Evolutionary conservation across 1,284 basidiomycete species (phyloP), one percentile per base, ranked within the genome.

Genomic region (Cryptococcus sp.): DNA sequence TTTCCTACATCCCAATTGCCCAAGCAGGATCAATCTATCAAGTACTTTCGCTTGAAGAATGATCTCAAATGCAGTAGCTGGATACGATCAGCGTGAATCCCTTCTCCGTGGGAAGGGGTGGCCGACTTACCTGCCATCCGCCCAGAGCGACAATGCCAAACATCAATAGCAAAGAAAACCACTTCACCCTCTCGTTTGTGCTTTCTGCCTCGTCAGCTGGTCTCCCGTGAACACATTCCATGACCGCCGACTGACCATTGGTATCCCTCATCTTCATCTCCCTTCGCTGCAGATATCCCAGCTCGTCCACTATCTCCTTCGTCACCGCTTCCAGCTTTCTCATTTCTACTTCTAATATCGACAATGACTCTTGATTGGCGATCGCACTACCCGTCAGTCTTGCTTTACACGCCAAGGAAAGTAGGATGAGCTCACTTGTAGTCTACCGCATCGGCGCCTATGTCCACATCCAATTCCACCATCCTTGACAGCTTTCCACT

Each of bases 371-470:
- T 72, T 97, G 93, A 75, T 97, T 97, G 5, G 95, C 94, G 68
- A 98, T 98, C 19, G 94, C 94, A 66, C 89, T 93, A 65, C 10
- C 25, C 34, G 9, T 36, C 34, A 36, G 34, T 19, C 34, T 14
- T 36, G 9, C 18, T 10, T 19, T 14, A 23, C 18, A 35, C 45
- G 35, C 49, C 26, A 18, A 19, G 38, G 28, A 31, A 2, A 12
- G 10, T 35, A 35, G 31, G 23, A n/a, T 9, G 9, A 37, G 73
- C 83, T 60, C 66, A 92, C 89, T 97, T 97, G 80, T 98, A 98
- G 74, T 98, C 95, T 35, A 97, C 85, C 0, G 95, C 95, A 64
- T 98, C 94, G 18, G 94, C 93, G 40, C 94, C 94, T 71, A 98
- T 94, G 67, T 98, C 95, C 36, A 97, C 83, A 68, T 98, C 94